phyloP scores from a whole-genome alignment of 192 early-diverging fungal genomes.

The Coemansia sp. region DNA sequence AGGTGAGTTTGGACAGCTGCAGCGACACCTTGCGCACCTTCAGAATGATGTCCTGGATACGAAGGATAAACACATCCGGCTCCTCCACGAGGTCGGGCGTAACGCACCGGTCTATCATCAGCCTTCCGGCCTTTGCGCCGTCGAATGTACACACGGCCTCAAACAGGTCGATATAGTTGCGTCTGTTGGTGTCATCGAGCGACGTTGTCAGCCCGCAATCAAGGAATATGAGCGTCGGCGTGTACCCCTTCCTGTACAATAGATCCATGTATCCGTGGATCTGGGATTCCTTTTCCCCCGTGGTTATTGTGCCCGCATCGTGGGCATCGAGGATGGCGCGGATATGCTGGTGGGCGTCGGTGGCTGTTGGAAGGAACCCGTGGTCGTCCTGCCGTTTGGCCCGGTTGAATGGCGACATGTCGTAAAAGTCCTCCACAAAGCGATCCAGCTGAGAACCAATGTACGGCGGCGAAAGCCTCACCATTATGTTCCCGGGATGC shows the following conservation, averaged over 20 bases:
- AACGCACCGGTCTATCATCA: conserved; percentile 87
- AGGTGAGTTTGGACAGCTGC: conserved; percentile 76
- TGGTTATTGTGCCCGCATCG: conserved; percentile 21
- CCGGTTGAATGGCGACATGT: conserved; percentile 48
- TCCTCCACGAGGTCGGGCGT: conserved; percentile 70
- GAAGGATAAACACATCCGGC: conserved; percentile 73
- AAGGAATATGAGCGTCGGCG: conserved; percentile 77
- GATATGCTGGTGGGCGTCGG: conserved; percentile 36
- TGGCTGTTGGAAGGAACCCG: conserved; percentile 15
- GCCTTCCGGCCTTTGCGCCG: conserved; percentile 73
- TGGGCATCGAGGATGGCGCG: conserved; percentile 23
- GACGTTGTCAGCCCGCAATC: conserved; percentile 90
- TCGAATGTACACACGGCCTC: conserved; percentile 83
- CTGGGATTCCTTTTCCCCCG: conserved; percentile 11
- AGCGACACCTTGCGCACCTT: conserved; percentile 69
- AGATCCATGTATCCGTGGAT: conserved; percentile 35
- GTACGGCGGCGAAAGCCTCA: conserved; percentile 72
- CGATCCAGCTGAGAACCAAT: conserved; percentile 57
- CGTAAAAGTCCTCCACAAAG: conserved; percentile 51
- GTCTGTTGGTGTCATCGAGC: conserved; percentile 70
- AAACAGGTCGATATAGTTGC: conserved; percentile 92
- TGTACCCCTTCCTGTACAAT: conserved; percentile 69
- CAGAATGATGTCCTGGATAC: conserved; percentile 79
- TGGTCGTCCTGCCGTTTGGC: conserved; percentile 10
- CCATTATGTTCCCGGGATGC: conserved; percentile 92